Percentiles rank a stretch among this genome's conserved stretches.
These are phyloP conservation scores for Cylindrotheca closterium DNA, from an alignment of 108 stramenopile genomes.

Conservation along the genomic window DNA sequence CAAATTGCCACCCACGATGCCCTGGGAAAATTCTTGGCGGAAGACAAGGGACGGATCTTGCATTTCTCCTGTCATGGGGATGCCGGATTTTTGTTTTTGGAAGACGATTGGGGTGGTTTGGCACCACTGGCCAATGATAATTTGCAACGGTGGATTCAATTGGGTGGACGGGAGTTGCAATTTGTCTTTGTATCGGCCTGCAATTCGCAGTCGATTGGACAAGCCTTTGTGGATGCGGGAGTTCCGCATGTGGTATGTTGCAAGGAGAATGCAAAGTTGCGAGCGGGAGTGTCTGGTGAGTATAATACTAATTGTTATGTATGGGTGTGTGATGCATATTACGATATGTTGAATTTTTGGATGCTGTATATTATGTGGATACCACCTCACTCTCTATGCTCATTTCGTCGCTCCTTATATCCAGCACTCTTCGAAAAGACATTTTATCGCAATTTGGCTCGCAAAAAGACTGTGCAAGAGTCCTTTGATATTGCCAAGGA, in stretches of 20 bases:
- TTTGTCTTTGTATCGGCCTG: constrained; percentile 85
- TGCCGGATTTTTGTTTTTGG: constrained; percentile 49
- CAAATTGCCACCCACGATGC: constrained; percentile 14
- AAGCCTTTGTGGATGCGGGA: constrained; percentile 82
- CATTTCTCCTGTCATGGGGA: constrained; percentile 41
- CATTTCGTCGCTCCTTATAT: no score
- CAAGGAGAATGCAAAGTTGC: constrained; percentile 43
- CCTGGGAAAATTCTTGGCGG: constrained; percentile 12
- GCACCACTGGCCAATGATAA: constrained; percentile 30
- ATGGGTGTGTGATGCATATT: no score
- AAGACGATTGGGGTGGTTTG: constrained; percentile 55
- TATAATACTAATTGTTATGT: no score
- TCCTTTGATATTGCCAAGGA: not conserved
- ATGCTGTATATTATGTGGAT: no score
- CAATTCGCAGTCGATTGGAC: constrained; percentile 59
- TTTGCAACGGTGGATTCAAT: constrained; percentile 15
- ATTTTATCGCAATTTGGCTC: not conserved
- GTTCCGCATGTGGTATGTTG: constrained; percentile 90
- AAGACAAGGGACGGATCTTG: constrained; percentile 21
- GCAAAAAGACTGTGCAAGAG: not conserved
- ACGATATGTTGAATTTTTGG: no score
- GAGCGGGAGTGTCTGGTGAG: no score
- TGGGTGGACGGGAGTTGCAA: constrained; percentile 28
- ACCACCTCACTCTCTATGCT: no score
- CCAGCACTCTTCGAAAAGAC: not conserved